phyloP scores from a whole-genome alignment of 768 basidiomycete species.

The Chlorophyllum brunneum region DNA sequence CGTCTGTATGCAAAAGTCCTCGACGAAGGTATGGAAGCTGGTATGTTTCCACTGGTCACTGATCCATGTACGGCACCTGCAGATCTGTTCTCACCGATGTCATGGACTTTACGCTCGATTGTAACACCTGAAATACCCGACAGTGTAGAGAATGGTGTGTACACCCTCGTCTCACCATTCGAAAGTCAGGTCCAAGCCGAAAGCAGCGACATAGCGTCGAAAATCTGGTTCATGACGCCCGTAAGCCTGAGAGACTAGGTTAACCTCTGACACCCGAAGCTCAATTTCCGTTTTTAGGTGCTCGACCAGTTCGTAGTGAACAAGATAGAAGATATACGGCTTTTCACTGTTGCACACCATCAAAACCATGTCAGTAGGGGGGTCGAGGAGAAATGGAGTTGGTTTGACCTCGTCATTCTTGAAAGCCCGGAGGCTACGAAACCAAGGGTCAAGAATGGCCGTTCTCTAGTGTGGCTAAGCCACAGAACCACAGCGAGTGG shows the following conservation, averaged over 20 bases:
- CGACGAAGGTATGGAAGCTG: conserved; percentile 15
- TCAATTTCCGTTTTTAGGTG: too few species aligned
- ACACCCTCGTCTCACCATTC: conserved; percentile 17
- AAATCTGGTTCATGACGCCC: conserved; percentile 24
- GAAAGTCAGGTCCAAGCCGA: conserved; percentile 14
- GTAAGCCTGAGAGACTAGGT: conserved; percentile 15
- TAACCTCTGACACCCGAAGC: too few species aligned
- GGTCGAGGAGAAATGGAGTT: conserved; percentile 26
- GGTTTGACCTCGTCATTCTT: conserved; percentile 30
- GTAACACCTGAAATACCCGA: conserved; percentile 15
- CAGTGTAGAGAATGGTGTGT: conserved; percentile 18
- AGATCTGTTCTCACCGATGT: conserved; percentile 19
- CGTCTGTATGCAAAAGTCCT: conserved; percentile 17
- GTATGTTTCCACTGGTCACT: neutral
- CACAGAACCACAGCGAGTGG: conserved; percentile 22
- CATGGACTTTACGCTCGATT: conserved; percentile 14
- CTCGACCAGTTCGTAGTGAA: conserved; percentile 20
- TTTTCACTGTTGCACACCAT: conserved; percentile 23
- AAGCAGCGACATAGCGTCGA: conserved; percentile 13
- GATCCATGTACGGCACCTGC: neutral
- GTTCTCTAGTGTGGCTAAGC: conserved; percentile 25
- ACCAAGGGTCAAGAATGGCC: conserved; percentile 23
- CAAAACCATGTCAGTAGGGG: conserved; percentile 17
- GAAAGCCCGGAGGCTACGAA: conserved; percentile 19
- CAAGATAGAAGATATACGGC: conserved; percentile 24